Base-by-base conservation (phyloP, 2,329 filamentous ascomycete genomes). In the Calonectria montana region DNA sequence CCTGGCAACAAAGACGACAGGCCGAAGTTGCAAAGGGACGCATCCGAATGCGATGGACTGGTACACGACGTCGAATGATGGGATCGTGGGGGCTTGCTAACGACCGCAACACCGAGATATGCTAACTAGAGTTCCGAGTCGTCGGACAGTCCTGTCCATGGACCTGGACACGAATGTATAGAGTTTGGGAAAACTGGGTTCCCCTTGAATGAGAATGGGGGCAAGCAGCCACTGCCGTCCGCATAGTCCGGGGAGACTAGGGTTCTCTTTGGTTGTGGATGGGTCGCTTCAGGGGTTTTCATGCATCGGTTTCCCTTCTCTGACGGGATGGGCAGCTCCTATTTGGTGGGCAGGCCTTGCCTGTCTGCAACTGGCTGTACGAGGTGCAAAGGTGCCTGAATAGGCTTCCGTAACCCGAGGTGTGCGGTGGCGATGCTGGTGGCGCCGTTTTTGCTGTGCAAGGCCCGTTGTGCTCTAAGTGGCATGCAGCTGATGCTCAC, bases 21-120 rank as follows among this genome's bases (percentile, higher is more conserved):
- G 29, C 47, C 53, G 15, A 18, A 59, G 53, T 25, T 59, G 35
- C 43, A 27, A 25, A 64, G 35, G 59, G 47, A 43, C 63, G 68
- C 69, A 71, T 68, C 74, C 69, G 67, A 75, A 67, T 70, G 67
- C 47, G 63, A 66, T 76, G 76, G 76, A 69, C 76, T 76, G 76
- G 70, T 71, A 68, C 66, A 77, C 73, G 74, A 70, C 69, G 72
- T 59, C 43, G 48, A 61, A 43, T 53, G 39, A 69, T 61, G 50
- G 48, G 7, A 47, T 25, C 37, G 64, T 59, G 23, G 53, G 50
- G 39, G 23, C 43, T 62, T 43, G 50, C 13, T 31, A 39, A 27
- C 25, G 27, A 48, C 43, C 31, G 65, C 43, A 29, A 57, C 45
- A 6, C 43, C 43, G 41, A 45, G 21, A 59, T 59, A 39, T 23